Evolutionary conservation across 148 eudicot genomes (phyloP).

Genomic region (Nepenthes gracilis): DNA sequence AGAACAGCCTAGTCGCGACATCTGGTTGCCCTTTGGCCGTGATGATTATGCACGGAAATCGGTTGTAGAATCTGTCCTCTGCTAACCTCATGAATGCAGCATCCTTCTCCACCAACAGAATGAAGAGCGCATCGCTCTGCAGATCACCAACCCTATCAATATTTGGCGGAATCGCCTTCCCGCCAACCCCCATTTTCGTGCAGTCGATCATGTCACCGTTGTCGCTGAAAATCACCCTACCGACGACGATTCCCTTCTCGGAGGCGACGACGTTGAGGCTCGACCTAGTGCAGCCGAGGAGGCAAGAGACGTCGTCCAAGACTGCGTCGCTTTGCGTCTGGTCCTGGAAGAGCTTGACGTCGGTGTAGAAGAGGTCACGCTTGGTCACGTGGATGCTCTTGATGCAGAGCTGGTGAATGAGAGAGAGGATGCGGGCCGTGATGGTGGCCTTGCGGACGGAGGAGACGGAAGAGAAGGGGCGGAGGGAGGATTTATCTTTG

Average conservation of each 20-base stretch:
- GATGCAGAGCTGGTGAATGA: constrained; percentile 64
- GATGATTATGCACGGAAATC: constrained; percentile 83
- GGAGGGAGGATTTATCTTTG: constrained; percentile 52
- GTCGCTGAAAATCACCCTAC: constrained; percentile 67
- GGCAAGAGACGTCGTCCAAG: constrained; percentile 77
- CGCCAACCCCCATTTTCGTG: constrained; percentile 90
- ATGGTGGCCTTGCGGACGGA: constrained; percentile 81
- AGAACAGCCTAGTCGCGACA: constrained; percentile 76
- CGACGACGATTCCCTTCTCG: constrained; percentile 92
- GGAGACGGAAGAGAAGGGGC: constrained; percentile 59
- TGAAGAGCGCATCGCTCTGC: constrained; percentile 76
- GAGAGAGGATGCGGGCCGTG: constrained; percentile 61
- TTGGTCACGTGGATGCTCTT: constrained; percentile 82
- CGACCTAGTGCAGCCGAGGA: constrained; percentile 78
- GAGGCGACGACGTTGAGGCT: constrained; percentile 76
- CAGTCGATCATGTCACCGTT: constrained; percentile 93
- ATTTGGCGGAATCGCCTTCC: constrained; percentile 89
- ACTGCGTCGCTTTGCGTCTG: constrained; percentile 79
- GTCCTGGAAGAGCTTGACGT: constrained; percentile 86
- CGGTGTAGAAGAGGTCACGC: constrained; percentile 90
- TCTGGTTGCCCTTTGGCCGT: constrained; percentile 94
- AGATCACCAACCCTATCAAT: constrained; percentile 86
- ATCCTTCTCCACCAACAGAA: constrained; percentile 81
- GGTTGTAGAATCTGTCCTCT: constrained; percentile 81
- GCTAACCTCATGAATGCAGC: constrained; percentile 88